Conservation (phyloP, 2,329 filamentous ascomycete genomes). For the Fusarium sp. region DNA sequence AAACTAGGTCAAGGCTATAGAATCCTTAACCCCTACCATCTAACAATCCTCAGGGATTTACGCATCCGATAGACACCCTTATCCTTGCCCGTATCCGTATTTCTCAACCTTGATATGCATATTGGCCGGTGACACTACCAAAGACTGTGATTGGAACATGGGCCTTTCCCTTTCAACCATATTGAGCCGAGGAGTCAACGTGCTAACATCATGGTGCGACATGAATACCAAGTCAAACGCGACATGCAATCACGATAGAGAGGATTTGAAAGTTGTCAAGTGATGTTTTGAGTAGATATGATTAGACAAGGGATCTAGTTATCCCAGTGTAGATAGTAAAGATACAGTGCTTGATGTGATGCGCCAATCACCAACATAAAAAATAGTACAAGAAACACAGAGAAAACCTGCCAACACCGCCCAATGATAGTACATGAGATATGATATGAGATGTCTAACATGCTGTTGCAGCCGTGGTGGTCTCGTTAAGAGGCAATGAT, state of each 20-base stretch:
- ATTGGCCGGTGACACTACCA: neutral
- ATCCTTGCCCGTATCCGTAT: conserved; percentile 14
- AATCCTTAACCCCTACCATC: neutral
- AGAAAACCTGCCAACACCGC: conserved; percentile 9
- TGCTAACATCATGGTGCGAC: neutral
- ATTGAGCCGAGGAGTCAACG: neutral
- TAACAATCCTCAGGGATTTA: neutral
- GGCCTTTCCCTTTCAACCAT: neutral
- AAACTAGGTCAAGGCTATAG: neutral
- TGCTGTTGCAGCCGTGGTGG: conserved; percentile 35
- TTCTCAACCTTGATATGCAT: neutral
- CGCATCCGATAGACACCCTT: conserved; percentile 9
- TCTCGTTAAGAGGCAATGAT: conserved; percentile 24
- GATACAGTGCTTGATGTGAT: conserved; percentile 6
- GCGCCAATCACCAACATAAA: neutral
- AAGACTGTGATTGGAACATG: neutral
- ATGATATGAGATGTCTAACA: conserved; percentile 26
- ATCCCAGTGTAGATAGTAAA: conserved; percentile 8
- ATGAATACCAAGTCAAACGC: neutral
- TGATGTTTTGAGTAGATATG: conserved; percentile 4
- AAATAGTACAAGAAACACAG: neutral
- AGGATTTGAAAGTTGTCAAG: conserved; percentile 1
- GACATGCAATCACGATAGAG: neutral
- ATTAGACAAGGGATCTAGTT: neutral
- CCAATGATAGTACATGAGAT: conserved; percentile 25